Evolutionary conservation across 441 rosid genomes (phyloP).

Genomic region (Pelargonium fulgidum): DNA sequence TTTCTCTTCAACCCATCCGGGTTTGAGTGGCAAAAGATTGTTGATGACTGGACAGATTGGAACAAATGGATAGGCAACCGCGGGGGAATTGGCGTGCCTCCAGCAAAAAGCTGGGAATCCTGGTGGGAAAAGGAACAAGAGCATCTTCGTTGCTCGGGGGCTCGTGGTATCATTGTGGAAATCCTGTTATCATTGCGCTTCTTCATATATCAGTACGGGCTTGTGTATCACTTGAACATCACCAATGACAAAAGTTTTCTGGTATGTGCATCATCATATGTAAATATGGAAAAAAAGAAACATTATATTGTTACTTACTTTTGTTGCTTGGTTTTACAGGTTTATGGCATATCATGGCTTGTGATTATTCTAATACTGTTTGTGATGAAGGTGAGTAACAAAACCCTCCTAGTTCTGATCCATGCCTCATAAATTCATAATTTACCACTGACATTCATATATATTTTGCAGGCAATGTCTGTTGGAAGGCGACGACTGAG

Average conservation of each 20-base stretch:
- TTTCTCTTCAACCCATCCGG: conserved; percentile 98
- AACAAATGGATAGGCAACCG: conserved; percentile 22
- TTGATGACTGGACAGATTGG: conserved; percentile 29
- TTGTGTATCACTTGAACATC: conserved; percentile 66
- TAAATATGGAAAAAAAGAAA: conserved; percentile 8
- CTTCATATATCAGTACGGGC: conserved; percentile 76
- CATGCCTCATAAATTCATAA: conserved; percentile 7
- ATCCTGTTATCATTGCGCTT: conserved; percentile 64
- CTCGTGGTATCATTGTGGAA: conserved; percentile 61
- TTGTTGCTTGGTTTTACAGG: conserved; percentile 32
- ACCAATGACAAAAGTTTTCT: conserved; percentile 33
- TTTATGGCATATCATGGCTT: conserved; percentile 87
- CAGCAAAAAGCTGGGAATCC: conserved; percentile 28
- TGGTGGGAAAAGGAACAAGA: conserved; percentile 32
- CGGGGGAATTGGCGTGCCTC: conserved; percentile 26
- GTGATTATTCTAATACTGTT: conserved; percentile 76
- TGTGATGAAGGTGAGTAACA: conserved; percentile 55
- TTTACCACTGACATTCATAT: not conserved
- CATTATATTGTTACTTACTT: conserved; percentile 11
- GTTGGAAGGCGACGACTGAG: conserved; percentile 93
- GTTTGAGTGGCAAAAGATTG: conserved; percentile 50
- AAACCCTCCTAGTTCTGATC: not conserved
- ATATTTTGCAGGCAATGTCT: conserved; percentile 64
- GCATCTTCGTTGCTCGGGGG: conserved; percentile 58
- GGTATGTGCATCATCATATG: conserved; percentile 42